Conservation (phyloP, 2,329 filamentous ascomycete genomes). For the Curvularia sp. region DNA sequence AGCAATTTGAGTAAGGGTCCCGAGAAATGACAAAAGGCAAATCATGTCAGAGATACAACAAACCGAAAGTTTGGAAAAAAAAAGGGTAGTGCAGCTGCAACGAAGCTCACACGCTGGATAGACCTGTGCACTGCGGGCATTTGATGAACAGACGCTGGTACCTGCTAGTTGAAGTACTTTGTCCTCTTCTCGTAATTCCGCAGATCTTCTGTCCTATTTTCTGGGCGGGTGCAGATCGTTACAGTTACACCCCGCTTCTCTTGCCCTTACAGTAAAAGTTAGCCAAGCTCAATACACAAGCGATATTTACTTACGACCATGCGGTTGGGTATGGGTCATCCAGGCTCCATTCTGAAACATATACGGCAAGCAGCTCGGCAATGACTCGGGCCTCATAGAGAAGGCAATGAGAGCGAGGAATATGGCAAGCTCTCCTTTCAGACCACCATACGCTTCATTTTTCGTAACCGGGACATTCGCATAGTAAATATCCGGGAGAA, state of each 20-base stretch:
- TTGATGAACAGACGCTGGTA: background rate
- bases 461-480: background rate
- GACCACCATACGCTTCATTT: background rate
- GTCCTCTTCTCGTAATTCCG: background rate
- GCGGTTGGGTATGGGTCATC: conserved; percentile 2
- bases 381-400: conserved; percentile 19
- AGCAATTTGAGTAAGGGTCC: background rate
- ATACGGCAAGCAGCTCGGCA: conserved; percentile 22
- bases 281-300: background rate
- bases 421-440: conserved; percentile 44
- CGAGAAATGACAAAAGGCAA: background rate
- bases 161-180: background rate
- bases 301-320: conserved; percentile 26
- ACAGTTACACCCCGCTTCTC: conserved; percentile 40
- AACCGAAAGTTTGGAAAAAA: background rate
- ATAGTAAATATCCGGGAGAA: conserved; percentile 37
- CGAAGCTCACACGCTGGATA: background rate
- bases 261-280: conserved; percentile 20
- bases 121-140: background rate
- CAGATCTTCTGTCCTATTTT: background rate
- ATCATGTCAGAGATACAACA: background rate
- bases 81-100: background rate
- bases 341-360: conserved; percentile 31
- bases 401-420: conserved; percentile 43
- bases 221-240: conserved; percentile 23